Evolutionary conservation across 805 yeast genomes (phyloP), one percentile per base, ranked within the genome.

Genomic region (Hanseniaspora osmophila): DNA sequence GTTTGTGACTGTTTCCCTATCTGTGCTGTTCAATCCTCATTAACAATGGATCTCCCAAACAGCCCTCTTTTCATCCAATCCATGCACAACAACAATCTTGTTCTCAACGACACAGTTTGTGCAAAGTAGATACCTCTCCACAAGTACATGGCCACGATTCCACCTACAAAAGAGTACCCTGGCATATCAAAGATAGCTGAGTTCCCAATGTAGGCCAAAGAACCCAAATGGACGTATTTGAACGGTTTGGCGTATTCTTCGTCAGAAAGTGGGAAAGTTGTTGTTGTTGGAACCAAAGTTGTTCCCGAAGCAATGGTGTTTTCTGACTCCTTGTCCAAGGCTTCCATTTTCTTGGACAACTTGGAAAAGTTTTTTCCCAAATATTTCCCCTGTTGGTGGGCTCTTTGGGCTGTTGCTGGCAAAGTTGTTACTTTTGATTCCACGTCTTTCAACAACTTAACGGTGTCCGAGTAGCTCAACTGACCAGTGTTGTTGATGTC

Each of bases 341-440:
- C 67, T 13, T 65, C 65, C 15, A 69, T 64, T 11, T 71, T 59
- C 45, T 65, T 66, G 7, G 78, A 77, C 29, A 78, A 57, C 48
- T 68, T 71, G 41, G 74, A 69, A 40, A 79, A 62, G 59, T 79
- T 78, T 53, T 70, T 72, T 46, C 80, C 85, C 33, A 79, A 58
- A 53, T 79, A 79, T 47, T 68, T 67, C 49, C 86, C 86, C 60
- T 79, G 86, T 59, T 79, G 86, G 51, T 73, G 68, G 2, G 85
- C 84, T 47, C 84, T 69, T 64, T 79, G 86, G 10, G 85, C 85
- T 10, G 85, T 79, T 9, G 84, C 83, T 4, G 86, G 85, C 52
- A 79, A 60, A 2, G 83, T 75, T 5, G 83, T 77, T 47, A 78
- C 75, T 58, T 76, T 74, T 15, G 75, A 67, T 55, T 79, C 83